Conservation (phyloP, 2,329 filamentous ascomycete genomes). For the Colletotrichum graminicola region DNA sequence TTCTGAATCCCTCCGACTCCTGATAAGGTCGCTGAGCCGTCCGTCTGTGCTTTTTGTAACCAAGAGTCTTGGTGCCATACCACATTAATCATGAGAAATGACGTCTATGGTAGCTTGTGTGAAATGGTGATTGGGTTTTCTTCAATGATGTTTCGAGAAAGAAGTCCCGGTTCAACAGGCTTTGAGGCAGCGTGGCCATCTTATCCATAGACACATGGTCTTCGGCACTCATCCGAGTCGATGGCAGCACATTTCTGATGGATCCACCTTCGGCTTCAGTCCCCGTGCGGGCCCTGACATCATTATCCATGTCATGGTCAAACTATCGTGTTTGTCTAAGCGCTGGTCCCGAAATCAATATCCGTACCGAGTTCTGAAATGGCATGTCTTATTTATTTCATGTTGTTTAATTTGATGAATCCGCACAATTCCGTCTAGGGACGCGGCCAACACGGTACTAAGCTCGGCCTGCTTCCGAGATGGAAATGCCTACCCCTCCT, state of each 20-base stretch:
- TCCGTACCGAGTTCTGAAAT: too few relatives aligned
- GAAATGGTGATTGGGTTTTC: background rate
- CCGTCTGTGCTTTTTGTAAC: background rate
- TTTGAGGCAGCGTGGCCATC: background rate
- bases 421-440: too few relatives aligned
- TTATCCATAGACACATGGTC: background rate
- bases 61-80: too few relatives aligned
- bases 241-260: too few relatives aligned
- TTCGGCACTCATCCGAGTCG: conserved; percentile 5
- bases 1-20: too few relatives aligned
- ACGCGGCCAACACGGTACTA: background rate
- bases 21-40: background rate
- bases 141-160: background rate
- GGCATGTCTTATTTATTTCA: background rate
- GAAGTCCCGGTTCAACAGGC: too few relatives aligned
- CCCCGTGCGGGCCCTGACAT: background rate
- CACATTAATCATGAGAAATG: background rate
- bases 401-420: background rate
- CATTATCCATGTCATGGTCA: background rate
- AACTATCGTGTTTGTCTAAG: background rate
- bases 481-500: fast-evolving
- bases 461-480: conserved; percentile 1
- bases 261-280: conserved; percentile 1
- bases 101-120: background rate
- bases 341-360: background rate